Base-by-base conservation (phyloP, 352 stramenopile genomes). In the Phytophthora agathidicida region DNA sequence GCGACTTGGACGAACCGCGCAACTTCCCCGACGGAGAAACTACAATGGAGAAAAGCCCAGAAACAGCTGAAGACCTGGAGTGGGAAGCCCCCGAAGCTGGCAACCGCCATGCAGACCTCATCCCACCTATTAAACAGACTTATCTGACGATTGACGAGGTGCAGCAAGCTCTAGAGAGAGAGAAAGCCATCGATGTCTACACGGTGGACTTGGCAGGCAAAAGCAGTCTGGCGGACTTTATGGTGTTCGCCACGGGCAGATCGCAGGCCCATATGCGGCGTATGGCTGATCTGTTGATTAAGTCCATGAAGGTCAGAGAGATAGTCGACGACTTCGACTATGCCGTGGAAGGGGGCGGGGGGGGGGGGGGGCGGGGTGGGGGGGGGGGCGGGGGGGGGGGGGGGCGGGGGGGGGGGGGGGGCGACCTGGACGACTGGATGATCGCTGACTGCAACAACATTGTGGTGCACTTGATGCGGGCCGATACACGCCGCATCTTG, bases 391-490 rank as follows among this genome's bases (percentile, higher is more conserved):
- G n/a, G n/a, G n/a, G n/a, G n/a, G n/a, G n/a, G n/a, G n/a, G n/a
- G n/a, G n/a, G n/a, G n/a, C n/a, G n/a, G n/a, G n/a, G n/a, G n/a
- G n/a, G n/a, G n/a, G n/a, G n/a, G n/a, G n/a, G n/a, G n/a, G 85
- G 88, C 35, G 86, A 96, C 56, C 94, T 84, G 43, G 89, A 97
- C 62, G 89, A 97, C 76, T 97, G 89, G 89, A 97, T 96, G 88
- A 96, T 97, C 58, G 86, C 89, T 23, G 89, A 97, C 60, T 94
- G 88, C 72, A 91, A 90, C 56, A 96, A 88, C 60, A 82, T 97
- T 47, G 89, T 97, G 24, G 85, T 97, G 56, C 89, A 97, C 42
- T 83, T 96, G 26, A 90, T 96, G 80, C 75, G 74, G 31, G 78
- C 72, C 6, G 80, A 94, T 31, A 92, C 85, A 22, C 80, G 85